Evolutionary conservation across 2,329 filamentous ascomycete species (phyloP).

Genomic region (Rachicladosporium sp.): DNA sequence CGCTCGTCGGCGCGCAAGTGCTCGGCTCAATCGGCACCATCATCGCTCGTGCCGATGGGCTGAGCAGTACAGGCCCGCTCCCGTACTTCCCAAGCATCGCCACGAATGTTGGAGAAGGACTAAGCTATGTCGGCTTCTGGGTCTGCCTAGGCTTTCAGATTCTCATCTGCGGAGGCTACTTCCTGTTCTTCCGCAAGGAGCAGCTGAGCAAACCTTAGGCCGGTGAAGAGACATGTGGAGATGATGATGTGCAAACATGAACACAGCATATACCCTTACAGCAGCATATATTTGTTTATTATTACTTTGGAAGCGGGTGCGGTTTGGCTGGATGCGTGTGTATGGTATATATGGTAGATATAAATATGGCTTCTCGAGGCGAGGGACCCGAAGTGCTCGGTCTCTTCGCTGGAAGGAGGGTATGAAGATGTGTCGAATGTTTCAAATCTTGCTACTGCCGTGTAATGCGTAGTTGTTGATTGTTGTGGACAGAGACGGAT

Average conservation of each 20-base stretch:
- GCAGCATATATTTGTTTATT: too few relatives aligned
- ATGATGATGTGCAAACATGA: too few relatives aligned
- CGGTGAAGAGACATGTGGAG: neutral
- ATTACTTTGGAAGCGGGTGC: too few relatives aligned
- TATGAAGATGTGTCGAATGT: too few relatives aligned
- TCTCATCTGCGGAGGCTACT: constrained; percentile 45
- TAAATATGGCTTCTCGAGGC: too few relatives aligned
- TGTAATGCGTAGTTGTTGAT: neutral
- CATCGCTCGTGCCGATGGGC: constrained; percentile 46
- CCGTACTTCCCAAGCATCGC: constrained; percentile 51
- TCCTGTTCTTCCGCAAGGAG: constrained; percentile 46
- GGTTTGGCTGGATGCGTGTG: too few relatives aligned
- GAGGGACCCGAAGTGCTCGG: too few relatives aligned
- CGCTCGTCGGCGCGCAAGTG: constrained; percentile 49
- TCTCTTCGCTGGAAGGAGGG: too few relatives aligned
- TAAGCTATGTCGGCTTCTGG: constrained; percentile 50
- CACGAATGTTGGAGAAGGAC: constrained; percentile 31
- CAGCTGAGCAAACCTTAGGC: constrained; percentile 41
- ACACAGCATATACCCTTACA: too few relatives aligned
- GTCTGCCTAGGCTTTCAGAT: constrained; percentile 46
- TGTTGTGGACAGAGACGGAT: too few relatives aligned
- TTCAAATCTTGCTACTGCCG: too few relatives aligned
- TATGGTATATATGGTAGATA: too few relatives aligned
- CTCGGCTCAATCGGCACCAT: constrained; percentile 52
- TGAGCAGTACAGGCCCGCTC: constrained; percentile 49